A percentile compares a stretch with the other conserved stretches of the same genome.
These are phyloP conservation scores for Lepidium aucheri DNA, from an alignment of 345 rosid species.

Conservation along the genomic window DNA sequence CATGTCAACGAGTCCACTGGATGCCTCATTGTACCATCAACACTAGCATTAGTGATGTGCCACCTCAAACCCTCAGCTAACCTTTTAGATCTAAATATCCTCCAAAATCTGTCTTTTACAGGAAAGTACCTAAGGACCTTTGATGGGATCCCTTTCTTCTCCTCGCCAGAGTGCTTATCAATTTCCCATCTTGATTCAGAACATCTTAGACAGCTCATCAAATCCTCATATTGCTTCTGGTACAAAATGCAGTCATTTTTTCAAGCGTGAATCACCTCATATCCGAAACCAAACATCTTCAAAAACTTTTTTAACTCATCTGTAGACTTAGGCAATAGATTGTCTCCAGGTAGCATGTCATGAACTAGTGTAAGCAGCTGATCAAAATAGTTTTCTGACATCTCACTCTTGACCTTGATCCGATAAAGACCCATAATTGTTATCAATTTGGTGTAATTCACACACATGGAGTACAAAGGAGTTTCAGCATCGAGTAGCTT, in stretches of 20 bases:
- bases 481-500: background rate
- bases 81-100: too few species aligned
- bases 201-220: background rate
- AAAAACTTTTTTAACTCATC: background rate
- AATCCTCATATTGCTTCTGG: background rate
- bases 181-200: background rate
- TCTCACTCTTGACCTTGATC: background rate
- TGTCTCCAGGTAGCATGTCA: background rate
- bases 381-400: background rate
- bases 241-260: background rate
- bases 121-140: too few species aligned
- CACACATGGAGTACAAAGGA: background rate
- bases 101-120: too few species aligned
- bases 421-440: too few species aligned
- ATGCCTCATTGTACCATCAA: too few species aligned
- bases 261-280: background rate
- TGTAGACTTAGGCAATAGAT: background rate
- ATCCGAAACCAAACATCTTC: background rate
- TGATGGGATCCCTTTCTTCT: too few species aligned
- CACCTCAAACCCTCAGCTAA: too few species aligned
- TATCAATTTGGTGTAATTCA: too few species aligned
- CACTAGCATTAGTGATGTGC: too few species aligned
- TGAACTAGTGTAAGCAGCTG: background rate
- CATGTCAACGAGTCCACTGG: too few species aligned
- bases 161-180: background rate